These are phyloP conservation scores for Dipteronia dyeriana DNA, from an alignment of 345 rosid genomes.

Conservation along the genomic window DNA sequence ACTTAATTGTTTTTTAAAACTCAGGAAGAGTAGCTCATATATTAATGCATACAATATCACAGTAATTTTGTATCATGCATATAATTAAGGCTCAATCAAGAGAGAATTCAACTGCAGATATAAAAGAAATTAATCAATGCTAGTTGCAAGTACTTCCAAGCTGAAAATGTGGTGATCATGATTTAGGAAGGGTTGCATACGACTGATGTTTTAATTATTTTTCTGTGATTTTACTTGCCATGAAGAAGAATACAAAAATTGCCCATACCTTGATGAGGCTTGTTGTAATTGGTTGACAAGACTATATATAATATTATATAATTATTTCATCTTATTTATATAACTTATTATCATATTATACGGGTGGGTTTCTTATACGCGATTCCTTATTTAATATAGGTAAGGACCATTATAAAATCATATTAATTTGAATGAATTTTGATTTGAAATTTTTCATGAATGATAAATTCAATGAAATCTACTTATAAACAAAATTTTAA, in stretches of 20 bases:
- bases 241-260: conserved; percentile 18
- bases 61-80: no score
- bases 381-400: no score
- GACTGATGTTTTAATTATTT: background rate
- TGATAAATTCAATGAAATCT: no score
- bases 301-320: background rate
- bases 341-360: background rate
- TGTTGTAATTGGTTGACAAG: background rate
- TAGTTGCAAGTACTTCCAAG: background rate
- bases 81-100: background rate
- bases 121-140: background rate
- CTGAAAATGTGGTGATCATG: background rate
- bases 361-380: no score
- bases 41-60: no score
- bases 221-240: background rate
- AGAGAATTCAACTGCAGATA: background rate
- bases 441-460: no score
- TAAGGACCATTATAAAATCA: no score
- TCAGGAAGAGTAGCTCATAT: no score
- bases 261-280: conserved; percentile 16
- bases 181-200: background rate
- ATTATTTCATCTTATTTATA: no score
- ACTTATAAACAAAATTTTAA: no score
- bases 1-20: no score
- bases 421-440: no score